Evolutionary conservation across 495 filamentous ascomycete genomes (phyloP).

Genomic region (Penicillium desertorum): DNA sequence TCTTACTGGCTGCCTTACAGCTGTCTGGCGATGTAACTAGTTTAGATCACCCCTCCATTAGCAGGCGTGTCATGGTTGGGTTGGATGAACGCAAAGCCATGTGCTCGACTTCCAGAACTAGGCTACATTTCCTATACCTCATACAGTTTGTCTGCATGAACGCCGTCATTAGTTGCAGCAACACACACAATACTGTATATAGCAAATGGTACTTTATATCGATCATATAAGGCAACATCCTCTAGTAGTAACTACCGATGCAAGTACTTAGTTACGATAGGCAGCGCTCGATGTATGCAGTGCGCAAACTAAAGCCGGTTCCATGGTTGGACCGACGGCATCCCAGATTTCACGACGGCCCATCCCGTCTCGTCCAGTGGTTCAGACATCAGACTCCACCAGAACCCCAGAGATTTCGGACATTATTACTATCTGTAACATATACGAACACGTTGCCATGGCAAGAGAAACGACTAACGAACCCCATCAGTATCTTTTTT

Average conservation of each 20-base stretch:
- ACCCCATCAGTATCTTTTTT: slow-evolving; percentile 17
- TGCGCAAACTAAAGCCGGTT: slow-evolving; percentile 9
- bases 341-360: slow-evolving; percentile 20
- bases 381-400: slow-evolving; percentile 34
- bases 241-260: background rate
- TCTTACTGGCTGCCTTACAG: slow-evolving; percentile 13
- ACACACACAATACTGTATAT: slow-evolving; percentile 1
- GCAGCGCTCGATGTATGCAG: slow-evolving; percentile 11
- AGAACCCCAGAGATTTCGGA: slow-evolving; percentile 11
- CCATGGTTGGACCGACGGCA: slow-evolving; percentile 28
- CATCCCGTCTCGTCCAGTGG: slow-evolving; percentile 34
- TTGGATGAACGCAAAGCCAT: slow-evolving; percentile 28
- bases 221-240: background rate
- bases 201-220: background rate
- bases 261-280: slow-evolving; percentile 1
- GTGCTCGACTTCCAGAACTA: slow-evolving; percentile 30
- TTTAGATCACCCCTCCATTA: slow-evolving; percentile 14
- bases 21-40: slow-evolving; percentile 1
- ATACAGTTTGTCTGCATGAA: slow-evolving; percentile 30
- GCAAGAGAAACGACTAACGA: slow-evolving; percentile 18
- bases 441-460: slow-evolving; percentile 31
- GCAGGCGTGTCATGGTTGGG: slow-evolving; percentile 25
- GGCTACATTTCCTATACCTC: slow-evolving; percentile 16
- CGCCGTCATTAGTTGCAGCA: slow-evolving; percentile 18
- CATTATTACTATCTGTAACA: slow-evolving; percentile 11